These are phyloP conservation scores for Scheffersomyces quercinus DNA, from an alignment of 1,139 yeast species.

Conservation along the genomic window DNA sequence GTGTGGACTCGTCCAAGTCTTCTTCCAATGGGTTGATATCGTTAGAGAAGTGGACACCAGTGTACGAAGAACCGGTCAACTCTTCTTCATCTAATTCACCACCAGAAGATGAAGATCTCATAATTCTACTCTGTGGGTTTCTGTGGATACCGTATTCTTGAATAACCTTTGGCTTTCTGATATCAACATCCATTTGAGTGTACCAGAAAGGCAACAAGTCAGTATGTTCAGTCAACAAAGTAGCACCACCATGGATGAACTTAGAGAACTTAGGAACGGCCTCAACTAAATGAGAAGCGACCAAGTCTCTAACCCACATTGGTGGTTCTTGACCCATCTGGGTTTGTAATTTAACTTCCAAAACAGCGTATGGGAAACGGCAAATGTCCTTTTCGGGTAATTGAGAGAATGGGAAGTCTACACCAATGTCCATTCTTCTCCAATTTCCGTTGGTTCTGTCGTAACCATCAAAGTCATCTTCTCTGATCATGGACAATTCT, in stretches of 20 bases:
- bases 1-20: conserved; percentile 46
- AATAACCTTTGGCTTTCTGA: conserved; percentile 79
- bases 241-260: conserved; percentile 93
- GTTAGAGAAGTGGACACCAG: conserved; percentile 49
- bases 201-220: conserved; percentile 92
- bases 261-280: conserved; percentile 98
- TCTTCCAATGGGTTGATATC: conserved; percentile 51
- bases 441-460: conserved; percentile 92
- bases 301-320: conserved; percentile 91
- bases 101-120: conserved; percentile 44
- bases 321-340: conserved; percentile 99
- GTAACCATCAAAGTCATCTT: conserved; percentile 90
- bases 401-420: conserved; percentile 91
- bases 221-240: conserved; percentile 79
- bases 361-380: conserved; percentile 94
- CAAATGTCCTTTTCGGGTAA: conserved; percentile 82
- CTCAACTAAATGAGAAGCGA: conserved; percentile 89
- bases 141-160: conserved; percentile 60
- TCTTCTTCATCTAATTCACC: conserved; percentile 51
- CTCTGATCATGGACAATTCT: conserved; percentile 93
- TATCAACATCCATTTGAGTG: conserved; percentile 97
- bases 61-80: conserved; percentile 35
- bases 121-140: conserved; percentile 24
- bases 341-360: conserved; percentile 95
- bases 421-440: conserved; percentile 98